A percentile compares a stretch with the other conserved stretches of the same genome.
Conservation (phyloP, 2,329 filamentous ascomycete genomes). For the Pseudogymnoascus verrucosus region DNA sequence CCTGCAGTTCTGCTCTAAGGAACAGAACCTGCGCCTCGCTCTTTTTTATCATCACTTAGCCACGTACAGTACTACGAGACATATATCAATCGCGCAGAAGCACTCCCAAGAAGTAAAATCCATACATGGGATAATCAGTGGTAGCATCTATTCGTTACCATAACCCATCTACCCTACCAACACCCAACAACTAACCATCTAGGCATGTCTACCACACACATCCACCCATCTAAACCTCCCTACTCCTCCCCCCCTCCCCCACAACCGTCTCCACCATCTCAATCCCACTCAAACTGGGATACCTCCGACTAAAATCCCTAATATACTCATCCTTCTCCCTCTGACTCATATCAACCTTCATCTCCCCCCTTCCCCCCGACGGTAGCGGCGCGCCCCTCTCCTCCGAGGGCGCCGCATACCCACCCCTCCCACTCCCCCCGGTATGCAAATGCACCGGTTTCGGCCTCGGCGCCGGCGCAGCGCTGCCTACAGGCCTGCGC, state of each 20-base stretch:
- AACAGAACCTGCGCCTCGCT: too few species aligned
- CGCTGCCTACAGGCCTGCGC: conserved; percentile 41
- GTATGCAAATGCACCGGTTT: conserved; percentile 56
- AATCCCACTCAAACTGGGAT: conserved; percentile 74
- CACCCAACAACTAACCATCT: not conserved
- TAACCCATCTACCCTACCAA: not conserved
- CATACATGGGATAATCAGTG: not conserved
- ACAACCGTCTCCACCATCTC: conserved; percentile 46
- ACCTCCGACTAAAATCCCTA: conserved; percentile 70
- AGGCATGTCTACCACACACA: not conserved
- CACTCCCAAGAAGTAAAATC: not conserved
- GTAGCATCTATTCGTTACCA: not conserved
- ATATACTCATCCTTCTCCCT: conserved; percentile 59
- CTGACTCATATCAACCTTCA: conserved; percentile 44
- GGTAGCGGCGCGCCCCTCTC: not conserved
- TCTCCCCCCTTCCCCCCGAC: conserved; percentile 19
- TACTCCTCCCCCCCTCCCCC: conserved; percentile 12
- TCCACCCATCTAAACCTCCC: not conserved
- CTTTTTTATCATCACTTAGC: too few species aligned
- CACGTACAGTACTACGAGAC: too few species aligned
- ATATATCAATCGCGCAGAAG: not conserved
- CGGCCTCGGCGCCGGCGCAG: conserved; percentile 30
- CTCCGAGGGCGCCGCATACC: conserved; percentile 22
- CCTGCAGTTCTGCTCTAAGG: too few species aligned
- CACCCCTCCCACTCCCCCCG: conserved; percentile 30